Base-by-base conservation (phyloP, 768 basidiomycete species). In the Hortiboletus campestris region DNA sequence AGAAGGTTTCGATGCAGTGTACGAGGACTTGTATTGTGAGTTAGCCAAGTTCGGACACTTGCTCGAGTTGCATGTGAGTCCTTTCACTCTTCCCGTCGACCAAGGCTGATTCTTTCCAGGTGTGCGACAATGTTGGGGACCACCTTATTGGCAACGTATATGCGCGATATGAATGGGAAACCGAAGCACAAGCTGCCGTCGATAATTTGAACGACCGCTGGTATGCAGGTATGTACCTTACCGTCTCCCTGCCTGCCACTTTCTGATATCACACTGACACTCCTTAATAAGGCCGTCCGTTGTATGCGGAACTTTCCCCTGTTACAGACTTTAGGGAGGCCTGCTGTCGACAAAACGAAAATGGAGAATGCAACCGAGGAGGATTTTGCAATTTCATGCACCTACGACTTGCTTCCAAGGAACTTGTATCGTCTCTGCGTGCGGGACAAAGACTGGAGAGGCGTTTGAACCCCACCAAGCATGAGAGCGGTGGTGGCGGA, bases 371-470 rank as follows among this genome's bases (percentile, higher is more conserved):
- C 73, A 96, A 96, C 66, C 87, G 97, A 41, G 97, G 96, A 31
- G 94, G 94, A 3, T 98, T 97, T 76, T 98, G 96, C 75, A 98
- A 99, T 73, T 99, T 99, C 69, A 97, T 98, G 93, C 95, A 98
- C 75, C 78, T 98, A 34, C 86, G 92, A 14, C 80, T 93, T 20
- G 91, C 95, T 6, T 90, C 93, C 31, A 85, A 88, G 67, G 85
- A 91, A 12, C 81, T 97, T 13, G 89, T 92, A 3, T 83, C 81
- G 42, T 84, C 88, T 9, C 76, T 98, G 51, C 83, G 85, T 17
- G 85, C 84, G 42, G 91, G 92, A 14, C 95, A 98, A 69, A 81
- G 89, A 40, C 63, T 97, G 34, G 93, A 94, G 62, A 79, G 93
- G 50, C 84, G 88, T 55, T 66, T 90, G 44, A 80, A 94, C 64